Percentiles rank a stretch among this genome's conserved stretches.
phyloP scores from a whole-genome alignment of 495 filamentous ascomycete genomes.

The Darksidea phi region DNA sequence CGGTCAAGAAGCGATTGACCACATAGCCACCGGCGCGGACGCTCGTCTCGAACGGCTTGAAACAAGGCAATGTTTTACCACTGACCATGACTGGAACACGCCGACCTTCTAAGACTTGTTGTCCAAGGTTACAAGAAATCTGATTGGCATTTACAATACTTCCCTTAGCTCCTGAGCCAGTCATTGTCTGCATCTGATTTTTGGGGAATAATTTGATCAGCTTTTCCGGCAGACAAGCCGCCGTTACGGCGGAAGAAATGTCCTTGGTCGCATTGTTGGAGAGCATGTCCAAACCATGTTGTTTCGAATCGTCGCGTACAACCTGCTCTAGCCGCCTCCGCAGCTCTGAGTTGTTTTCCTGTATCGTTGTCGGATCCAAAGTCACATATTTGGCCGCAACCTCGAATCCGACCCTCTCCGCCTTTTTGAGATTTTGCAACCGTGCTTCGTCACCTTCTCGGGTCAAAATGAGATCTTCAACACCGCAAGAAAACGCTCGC shows the following conservation, averaged over 20 bases:
- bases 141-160: conserved; percentile 89
- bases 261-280: conserved; percentile 68
- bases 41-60: conserved; percentile 84
- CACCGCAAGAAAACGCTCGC: conserved; percentile 93
- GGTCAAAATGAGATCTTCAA: conserved; percentile 91
- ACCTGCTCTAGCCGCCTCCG: conserved; percentile 80
- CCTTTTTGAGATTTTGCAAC: conserved; percentile 65
- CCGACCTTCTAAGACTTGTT: conserved; percentile 93
- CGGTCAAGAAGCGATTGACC: conserved; percentile 94
- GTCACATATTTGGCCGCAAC: conserved; percentile 90
- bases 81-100: conserved; percentile 97
- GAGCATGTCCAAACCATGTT: conserved; percentile 79
- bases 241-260: conserved; percentile 77
- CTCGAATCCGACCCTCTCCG: conserved; percentile 71
- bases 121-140: conserved; percentile 95
- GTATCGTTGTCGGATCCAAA: conserved; percentile 61
- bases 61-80: conserved; percentile 94
- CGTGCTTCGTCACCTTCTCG: conserved; percentile 72
- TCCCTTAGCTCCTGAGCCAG: conserved; percentile 93
- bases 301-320: conserved; percentile 84
- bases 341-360: conserved; percentile 66
- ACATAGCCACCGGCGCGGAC: conserved; percentile 93
- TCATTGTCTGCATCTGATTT: conserved; percentile 99
- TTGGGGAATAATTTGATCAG: conserved; percentile 89
- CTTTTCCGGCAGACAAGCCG: conserved; percentile 72